Conservation (phyloP, 2,329 filamentous ascomycete species). For the Colletotrichum graminicola region DNA sequence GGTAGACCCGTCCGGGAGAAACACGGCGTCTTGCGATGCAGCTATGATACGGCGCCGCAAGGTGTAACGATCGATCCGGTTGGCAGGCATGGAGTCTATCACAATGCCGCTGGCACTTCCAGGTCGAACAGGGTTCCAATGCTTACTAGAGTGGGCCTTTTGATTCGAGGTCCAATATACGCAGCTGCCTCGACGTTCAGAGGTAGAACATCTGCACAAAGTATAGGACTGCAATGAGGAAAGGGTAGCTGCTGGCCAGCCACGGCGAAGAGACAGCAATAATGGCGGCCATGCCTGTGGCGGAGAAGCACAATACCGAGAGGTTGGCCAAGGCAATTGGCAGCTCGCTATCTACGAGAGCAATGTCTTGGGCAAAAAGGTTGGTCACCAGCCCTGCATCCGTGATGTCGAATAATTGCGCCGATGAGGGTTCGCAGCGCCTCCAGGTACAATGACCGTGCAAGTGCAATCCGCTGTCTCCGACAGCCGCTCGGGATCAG, state of each 20-base stretch:
- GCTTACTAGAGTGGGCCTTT: conserved; percentile 69
- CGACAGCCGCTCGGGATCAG: too few relatives aligned
- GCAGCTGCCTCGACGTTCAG: conserved; percentile 69
- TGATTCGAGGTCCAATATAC: conserved; percentile 71
- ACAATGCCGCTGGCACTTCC: conserved; percentile 48
- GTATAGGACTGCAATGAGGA: conserved; percentile 60
- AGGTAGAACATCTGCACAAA: conserved; percentile 69
- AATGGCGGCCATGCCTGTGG: conserved; percentile 60
- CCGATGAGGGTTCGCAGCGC: conserved; percentile 51
- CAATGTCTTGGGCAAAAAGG: conserved; percentile 60
- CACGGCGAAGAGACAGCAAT: conserved; percentile 59
- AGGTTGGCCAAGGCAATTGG: conserved; percentile 52
- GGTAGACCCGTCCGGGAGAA: conserved; percentile 59
- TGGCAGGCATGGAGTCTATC: conserved; percentile 58
- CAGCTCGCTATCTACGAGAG: conserved; percentile 56
- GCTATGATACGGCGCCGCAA: conserved; percentile 64
- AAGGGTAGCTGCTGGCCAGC: conserved; percentile 63
- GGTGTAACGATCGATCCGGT: conserved; percentile 53
- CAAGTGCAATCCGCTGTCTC: too few relatives aligned
- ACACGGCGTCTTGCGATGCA: conserved; percentile 66
- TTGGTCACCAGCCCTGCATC: conserved; percentile 58
- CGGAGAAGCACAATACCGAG: conserved; percentile 43
- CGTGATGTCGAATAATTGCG: conserved; percentile 57
- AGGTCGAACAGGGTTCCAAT: conserved; percentile 3
- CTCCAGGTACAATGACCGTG: conserved; percentile 50